Percentiles rank a stretch among this genome's conserved stretches.
These are phyloP conservation scores for Posidonia oceanica DNA, from an alignment of 116 monocot species.

Conservation along the genomic window DNA sequence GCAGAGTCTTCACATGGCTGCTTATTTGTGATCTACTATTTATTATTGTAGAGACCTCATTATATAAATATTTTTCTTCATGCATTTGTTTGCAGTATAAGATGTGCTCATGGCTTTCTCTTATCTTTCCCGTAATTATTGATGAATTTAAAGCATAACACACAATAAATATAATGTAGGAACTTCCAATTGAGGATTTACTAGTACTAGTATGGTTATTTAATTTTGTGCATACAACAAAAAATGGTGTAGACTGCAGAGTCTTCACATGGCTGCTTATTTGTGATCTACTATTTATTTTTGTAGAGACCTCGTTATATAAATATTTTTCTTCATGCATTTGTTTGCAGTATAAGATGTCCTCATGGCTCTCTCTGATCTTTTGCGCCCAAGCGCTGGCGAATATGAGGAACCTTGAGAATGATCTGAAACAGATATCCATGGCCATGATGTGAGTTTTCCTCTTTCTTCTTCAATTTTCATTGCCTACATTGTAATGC, in stretches of 20 bases:
- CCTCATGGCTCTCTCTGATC: constrained; percentile 86
- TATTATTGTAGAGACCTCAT: neutral
- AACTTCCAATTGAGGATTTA: no score
- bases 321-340: constrained; percentile 3
- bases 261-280: no score
- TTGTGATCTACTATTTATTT: neutral
- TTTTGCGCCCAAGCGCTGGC: constrained; percentile 79
- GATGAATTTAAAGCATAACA: no score
- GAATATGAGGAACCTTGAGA: constrained; percentile 84
- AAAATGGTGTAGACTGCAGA: no score
- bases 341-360: constrained; percentile 69
- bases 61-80: neutral
- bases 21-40: no score
- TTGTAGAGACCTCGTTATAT: neutral
- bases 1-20: no score
- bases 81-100: constrained; percentile 55
- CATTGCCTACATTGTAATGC: neutral
- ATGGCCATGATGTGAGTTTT: constrained; percentile 94
- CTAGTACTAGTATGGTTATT: no score
- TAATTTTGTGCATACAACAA: no score
- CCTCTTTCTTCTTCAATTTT: neutral
- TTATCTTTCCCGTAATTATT: constrained; percentile 31
- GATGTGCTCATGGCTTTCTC: constrained; percentile 81
- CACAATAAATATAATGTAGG: no score
- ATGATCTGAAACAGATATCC: constrained; percentile 80